phyloP scores from a whole-genome alignment of 2,329 filamentous ascomycete species.

The Cladosporium colombiae region DNA sequence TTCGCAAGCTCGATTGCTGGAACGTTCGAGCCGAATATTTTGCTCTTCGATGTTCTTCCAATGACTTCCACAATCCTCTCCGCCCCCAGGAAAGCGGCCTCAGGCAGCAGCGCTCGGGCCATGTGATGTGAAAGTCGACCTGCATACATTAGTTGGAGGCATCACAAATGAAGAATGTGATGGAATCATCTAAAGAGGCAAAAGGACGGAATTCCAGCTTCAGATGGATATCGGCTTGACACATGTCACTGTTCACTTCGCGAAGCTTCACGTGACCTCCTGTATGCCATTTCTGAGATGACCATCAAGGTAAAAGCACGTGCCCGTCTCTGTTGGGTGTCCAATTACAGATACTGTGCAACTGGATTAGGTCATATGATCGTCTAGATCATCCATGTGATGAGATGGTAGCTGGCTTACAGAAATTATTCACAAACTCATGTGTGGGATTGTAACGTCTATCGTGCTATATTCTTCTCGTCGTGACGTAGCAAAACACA shows the following conservation, averaged over 20 bases:
- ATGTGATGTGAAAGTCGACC: background rate
- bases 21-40: background rate
- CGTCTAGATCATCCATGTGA: background rate
- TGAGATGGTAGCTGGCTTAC: background rate
- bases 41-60: background rate
- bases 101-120: background rate
- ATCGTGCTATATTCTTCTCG: background rate
- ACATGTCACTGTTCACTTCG: background rate
- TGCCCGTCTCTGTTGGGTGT: background rate
- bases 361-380: background rate
- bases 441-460: background rate
- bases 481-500: background rate
- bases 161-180: background rate
- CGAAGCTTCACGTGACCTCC: background rate
- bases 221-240: background rate
- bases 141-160: background rate
- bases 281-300: background rate
- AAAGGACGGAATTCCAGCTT: too few relatives aligned
- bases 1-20: background rate
- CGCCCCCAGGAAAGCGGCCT: background rate
- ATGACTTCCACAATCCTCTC: background rate
- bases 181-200: background rate
- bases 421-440: background rate
- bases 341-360: background rate
- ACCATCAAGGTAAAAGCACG: background rate